Base-by-base conservation (phyloP, 441 rosid species). In the Manihot esculenta region DNA sequence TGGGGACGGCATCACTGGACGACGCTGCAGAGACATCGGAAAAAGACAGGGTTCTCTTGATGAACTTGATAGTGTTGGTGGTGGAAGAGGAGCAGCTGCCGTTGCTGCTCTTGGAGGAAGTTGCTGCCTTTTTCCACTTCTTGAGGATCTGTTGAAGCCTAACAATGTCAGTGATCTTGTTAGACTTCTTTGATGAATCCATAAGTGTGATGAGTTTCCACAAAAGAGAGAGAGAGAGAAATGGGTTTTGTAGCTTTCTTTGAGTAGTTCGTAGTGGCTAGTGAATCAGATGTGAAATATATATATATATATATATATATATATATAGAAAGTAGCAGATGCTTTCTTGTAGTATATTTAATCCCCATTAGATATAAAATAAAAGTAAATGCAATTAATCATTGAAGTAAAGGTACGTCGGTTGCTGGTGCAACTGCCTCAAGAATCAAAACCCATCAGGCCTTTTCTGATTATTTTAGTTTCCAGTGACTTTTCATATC, bases 41-140 rank as follows among this genome's bases (percentile, higher is more conserved):
- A 63, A 93, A 76, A 26, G 98, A 91, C 23, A 89, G 81, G 24
- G 97, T 93, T 60, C 97, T 79, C 76, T 88, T 93, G 21, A 93
- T 84, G 74, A 93, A 93, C 80, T 88, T 93, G 79, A 88, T 88
- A 86, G 96, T 51, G 60, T 42, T 53, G 74, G 8, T 47, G 69
- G 5, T 72, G 70, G 15, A 76, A 72, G 3, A 57, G 83, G 24
- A 73, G 76, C 1, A 48, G 84, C 60, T 24, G 33, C n/a, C 13
- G 2, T 10, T 56, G 33, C 5, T 24, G 15, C 14, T 24, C 49
- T 45, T 45, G 64, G 58, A 75, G 80, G 90, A 64, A 70, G 77
- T 83, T 38, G 98, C 97, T 3, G 85, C 77, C 78, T 89, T 93
- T 74, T 89, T 84, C 98, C 98, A 93, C 74, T 93, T 93, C 89